Conservation (phyloP, 331 rosid species). For the Malus hybrid region DNA sequence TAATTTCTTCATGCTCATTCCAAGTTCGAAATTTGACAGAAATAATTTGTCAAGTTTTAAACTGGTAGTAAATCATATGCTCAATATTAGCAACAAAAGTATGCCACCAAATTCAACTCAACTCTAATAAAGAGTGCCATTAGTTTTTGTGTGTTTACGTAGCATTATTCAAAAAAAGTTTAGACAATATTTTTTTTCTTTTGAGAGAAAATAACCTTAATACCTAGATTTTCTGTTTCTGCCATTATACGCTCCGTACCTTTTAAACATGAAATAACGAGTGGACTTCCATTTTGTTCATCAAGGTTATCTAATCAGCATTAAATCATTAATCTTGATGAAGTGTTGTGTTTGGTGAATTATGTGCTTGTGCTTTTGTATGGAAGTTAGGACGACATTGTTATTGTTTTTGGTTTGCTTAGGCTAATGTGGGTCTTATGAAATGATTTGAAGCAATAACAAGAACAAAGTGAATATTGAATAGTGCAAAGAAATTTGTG, state of each 20-base stretch:
- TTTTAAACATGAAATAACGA: conserved; percentile 19
- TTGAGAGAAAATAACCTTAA: no score
- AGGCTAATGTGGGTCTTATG: conserved; percentile 51
- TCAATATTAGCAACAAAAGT: no score
- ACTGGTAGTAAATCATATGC: no score
- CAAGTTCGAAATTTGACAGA: no score
- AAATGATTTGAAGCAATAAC: conserved; percentile 53
- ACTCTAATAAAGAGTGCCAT: no score
- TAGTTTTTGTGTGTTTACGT: no score
- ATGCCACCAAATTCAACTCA: no score
- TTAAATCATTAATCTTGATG: conserved; percentile 9
- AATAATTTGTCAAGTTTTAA: no score
- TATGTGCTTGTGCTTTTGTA: conserved; percentile 29
- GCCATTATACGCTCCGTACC: neutral
- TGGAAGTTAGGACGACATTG: conserved; percentile 32
- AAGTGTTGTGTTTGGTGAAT: conserved; percentile 25
- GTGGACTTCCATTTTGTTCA: conserved; percentile 42
- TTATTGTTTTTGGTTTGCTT: conserved; percentile 29
- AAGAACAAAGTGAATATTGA: conserved; percentile 26
- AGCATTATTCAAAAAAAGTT: no score
- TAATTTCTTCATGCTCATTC: no score
- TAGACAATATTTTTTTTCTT: no score
- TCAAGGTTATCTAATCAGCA: conserved; percentile 41
- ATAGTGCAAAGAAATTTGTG: conserved; percentile 40
- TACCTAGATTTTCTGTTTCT: no score